Base-by-base conservation (phyloP, 805 yeast genomes). In the Yarrowia sp. region DNA sequence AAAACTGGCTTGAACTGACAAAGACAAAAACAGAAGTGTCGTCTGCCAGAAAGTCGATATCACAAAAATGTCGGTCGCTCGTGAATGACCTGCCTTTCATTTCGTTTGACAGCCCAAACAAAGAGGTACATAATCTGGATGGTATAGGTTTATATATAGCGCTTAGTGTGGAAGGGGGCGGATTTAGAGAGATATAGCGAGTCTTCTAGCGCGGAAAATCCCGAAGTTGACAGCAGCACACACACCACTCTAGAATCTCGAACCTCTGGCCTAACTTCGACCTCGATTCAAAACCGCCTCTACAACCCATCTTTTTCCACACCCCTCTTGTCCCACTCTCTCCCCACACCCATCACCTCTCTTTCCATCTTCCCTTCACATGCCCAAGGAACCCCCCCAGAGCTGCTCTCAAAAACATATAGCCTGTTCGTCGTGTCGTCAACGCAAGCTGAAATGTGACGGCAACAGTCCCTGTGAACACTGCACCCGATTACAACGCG, bases 371-470 rank as follows among this genome's bases (percentile, higher is more conserved):
- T 7, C 21, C 28, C 24, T n/a, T 2, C 38, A 9, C 54, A 51
- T 51, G 58, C 41, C 58, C 58, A 51, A 51, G 19, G 58, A 33
- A 51, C 21, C 40, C 16, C 30, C 40, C 41, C 36, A 28, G 11
- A 48, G 38, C 38, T 48, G 54, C 22, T 21, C 41, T 7, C 40
- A 51, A 11, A 51, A 51, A 33, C 58, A 51, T 35, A 51, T 51
- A 33, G 58, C 58, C 19, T 51, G 58, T 19, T 33, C 58, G 41
- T 33, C 41, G 41, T 51, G 58, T 22, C 58, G 58, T n/a, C 58
- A 51, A 51, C 58, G 58, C 58, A 51, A 51, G 58, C 41, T 51
- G 21, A 51, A 35, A 22, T 51, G 58, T 32, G 41, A 51, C 26
- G 58, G 58, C 28, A 22, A 22, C 30, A 33, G 30, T 11, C 58